Base-by-base conservation (phyloP, 768 basidiomycete genomes). In the Coprinellus micaceus region DNA sequence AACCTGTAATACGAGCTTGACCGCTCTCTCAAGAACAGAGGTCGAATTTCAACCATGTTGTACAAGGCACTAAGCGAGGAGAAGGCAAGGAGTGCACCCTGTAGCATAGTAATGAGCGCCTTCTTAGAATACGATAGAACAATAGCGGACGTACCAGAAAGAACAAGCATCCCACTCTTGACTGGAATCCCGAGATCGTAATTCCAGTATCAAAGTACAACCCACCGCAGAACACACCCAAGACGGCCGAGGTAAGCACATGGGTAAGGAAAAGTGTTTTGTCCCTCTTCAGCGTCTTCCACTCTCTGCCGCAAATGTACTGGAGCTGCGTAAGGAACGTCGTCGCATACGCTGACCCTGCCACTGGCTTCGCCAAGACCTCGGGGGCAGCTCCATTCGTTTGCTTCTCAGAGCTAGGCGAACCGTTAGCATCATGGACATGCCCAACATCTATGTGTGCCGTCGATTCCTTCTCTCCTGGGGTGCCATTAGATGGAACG, bases 31-130 rank as follows among this genome's bases (percentile, higher is more conserved):
- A 97, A 75, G 77, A 98, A 98, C 19, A 98, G 79, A 0, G 90
- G 83, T 26, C 94, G 82, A 53, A 88, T 79, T 67, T 88, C 88
- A 2, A 94, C 84, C 44, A 97, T 78, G 59, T 95, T 94, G 68
- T 93, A 91, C 56, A 98, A 69, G 0, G 95, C 93, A 63, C 93
- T 95, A 41, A 98, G 74, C 2, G 91, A 82, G 1, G 91, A 93
- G 71, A 98, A 97, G 0, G 95, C 91, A 48, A 97, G 84, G 25
- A 98, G 79, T 13, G 94, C 85, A 30, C 94, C 94, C 90, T 91
- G 59, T 6, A 28, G 24, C 17, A 47, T 33, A 33, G 39, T 53
- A 9, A 37, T 9, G 9, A 63, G 15, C 63, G 46, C 40, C 63
- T 45, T 29, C 24, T 19, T 15, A 48, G 43, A 24, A 28, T 17